Percentiles rank a stretch among this genome's conserved stretches.
Conservation (phyloP, 768 basidiomycete species). For the Lactifluus volemus region DNA sequence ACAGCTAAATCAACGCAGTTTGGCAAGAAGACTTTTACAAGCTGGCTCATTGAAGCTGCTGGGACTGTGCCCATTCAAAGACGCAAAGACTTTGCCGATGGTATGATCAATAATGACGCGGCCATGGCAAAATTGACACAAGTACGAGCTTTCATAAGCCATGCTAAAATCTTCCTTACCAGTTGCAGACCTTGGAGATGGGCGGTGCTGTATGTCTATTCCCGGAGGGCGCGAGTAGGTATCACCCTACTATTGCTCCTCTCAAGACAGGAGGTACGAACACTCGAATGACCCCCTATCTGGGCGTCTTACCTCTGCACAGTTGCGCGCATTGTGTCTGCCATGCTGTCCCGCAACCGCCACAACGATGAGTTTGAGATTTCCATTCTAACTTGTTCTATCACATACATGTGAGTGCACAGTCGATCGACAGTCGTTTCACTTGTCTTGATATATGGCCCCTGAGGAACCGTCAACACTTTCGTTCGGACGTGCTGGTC, state of each 20-base stretch:
- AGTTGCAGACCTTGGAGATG: constrained; percentile 52
- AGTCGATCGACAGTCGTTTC: neutral
- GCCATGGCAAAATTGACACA: constrained; percentile 62
- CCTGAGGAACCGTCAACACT: constrained; percentile 72
- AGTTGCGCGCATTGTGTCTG: constrained; percentile 79
- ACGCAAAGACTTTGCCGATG: constrained; percentile 56
- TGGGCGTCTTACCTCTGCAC: neutral
- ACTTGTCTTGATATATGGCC: constrained; percentile 4
- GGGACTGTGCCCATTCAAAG: constrained; percentile 81
- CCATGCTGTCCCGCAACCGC: constrained; percentile 61
- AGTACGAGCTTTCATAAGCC: constrained; percentile 31
- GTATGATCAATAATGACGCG: constrained; percentile 52
- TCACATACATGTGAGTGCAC: constrained; percentile 65
- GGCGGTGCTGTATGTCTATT: constrained; percentile 80
- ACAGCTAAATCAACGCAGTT: constrained; percentile 89
- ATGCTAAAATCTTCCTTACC: neutral
- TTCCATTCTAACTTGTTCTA: constrained; percentile 65
- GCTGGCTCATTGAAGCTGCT: constrained; percentile 84
- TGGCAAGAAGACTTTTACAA: constrained; percentile 73
- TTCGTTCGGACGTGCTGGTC: constrained; percentile 81
- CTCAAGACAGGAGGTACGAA: constrained; percentile 74
- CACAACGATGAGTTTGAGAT: constrained; percentile 64
- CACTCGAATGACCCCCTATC: neutral
- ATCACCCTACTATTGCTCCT: constrained; percentile 80
- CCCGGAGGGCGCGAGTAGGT: constrained; percentile 81